phyloP scores from a whole-genome alignment of 2,329 filamentous ascomycete genomes.

The Ophiostoma quercus region DNA sequence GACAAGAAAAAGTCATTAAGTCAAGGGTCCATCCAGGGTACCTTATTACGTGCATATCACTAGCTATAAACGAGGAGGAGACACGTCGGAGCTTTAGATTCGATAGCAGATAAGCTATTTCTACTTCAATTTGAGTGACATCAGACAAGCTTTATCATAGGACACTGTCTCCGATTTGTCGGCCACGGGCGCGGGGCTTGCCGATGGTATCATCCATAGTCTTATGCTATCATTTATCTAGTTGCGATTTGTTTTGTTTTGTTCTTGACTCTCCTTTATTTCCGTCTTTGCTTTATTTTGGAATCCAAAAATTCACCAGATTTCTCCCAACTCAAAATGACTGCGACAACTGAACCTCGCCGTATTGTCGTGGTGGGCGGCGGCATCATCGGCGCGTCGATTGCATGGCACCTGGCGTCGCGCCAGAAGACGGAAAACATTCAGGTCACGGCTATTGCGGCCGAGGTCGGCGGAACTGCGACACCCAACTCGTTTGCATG shows the following conservation, averaged over 20 bases:
- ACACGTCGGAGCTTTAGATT: neutral
- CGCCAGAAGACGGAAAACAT: slow-evolving; percentile 22
- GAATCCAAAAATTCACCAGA: neutral
- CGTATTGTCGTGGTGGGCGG: slow-evolving; percentile 25
- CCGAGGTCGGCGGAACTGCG: slow-evolving; percentile 32
- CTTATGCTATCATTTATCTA: neutral
- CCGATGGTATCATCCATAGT: slow-evolving; percentile 8
- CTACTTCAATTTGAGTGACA: neutral
- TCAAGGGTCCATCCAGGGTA: neutral
- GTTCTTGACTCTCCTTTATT: neutral
- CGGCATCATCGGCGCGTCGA: slow-evolving; percentile 32
- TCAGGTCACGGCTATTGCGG: slow-evolving; percentile 32
- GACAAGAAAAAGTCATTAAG: neutral
- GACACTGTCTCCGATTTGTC: neutral
- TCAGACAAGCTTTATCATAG: slow-evolving; percentile 10
- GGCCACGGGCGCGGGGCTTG: neutral
- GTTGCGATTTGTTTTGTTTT: neutral
- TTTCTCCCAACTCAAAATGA: neutral
- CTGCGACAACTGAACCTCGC: neutral
- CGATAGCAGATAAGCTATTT: slow-evolving; percentile 4
- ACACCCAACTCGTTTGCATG: slow-evolving; percentile 35
- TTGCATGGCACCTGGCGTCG: slow-evolving; percentile 33
- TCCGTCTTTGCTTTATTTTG: neutral
- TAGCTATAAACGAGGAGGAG: neutral
- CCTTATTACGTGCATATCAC: neutral